phyloP scores from a whole-genome alignment of 208 protist genomes.

The Herpetomonas samuelpessoai region DNA sequence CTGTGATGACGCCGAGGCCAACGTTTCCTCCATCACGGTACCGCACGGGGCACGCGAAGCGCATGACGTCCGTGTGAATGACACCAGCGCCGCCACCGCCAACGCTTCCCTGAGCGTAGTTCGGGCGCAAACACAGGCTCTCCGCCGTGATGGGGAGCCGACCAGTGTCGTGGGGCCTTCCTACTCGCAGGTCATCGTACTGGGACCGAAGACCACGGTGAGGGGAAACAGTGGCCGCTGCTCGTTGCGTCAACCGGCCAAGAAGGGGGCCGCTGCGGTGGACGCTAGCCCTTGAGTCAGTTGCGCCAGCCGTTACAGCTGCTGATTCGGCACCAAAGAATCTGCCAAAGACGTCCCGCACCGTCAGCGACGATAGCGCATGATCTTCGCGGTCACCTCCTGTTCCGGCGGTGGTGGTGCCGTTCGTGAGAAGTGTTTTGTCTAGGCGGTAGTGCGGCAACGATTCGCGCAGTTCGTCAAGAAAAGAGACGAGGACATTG shows the following conservation, averaged over 20 bases:
- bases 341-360: constrained; percentile 26
- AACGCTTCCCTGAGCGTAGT: constrained; percentile 30
- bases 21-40: constrained; percentile 14
- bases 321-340: constrained; percentile 20
- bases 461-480: constrained; percentile 25
- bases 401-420: neutral
- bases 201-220: too few relatives aligned
- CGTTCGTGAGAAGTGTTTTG: neutral
- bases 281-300: too few relatives aligned
- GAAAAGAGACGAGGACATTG: constrained; percentile 34
- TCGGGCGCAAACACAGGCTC: constrained; percentile 49
- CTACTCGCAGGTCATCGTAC: too few relatives aligned
- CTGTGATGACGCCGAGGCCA: constrained; percentile 22
- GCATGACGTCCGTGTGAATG: constrained; percentile 1
- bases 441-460: constrained; percentile 10
- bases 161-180: too few relatives aligned
- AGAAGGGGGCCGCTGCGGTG: too few relatives aligned
- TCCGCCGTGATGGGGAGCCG: constrained; percentile 38
- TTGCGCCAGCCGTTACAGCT: neutral
- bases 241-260: too few relatives aligned
- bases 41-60: neutral
- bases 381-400: neutral
- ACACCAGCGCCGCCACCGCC: neutral
- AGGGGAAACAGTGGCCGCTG: too few relatives aligned
- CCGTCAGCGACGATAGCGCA: constrained; percentile 6